These are phyloP conservation scores for Fusarium papillatum DNA, from an alignment of 2,329 filamentous ascomycete species.

Conservation along the genomic window DNA sequence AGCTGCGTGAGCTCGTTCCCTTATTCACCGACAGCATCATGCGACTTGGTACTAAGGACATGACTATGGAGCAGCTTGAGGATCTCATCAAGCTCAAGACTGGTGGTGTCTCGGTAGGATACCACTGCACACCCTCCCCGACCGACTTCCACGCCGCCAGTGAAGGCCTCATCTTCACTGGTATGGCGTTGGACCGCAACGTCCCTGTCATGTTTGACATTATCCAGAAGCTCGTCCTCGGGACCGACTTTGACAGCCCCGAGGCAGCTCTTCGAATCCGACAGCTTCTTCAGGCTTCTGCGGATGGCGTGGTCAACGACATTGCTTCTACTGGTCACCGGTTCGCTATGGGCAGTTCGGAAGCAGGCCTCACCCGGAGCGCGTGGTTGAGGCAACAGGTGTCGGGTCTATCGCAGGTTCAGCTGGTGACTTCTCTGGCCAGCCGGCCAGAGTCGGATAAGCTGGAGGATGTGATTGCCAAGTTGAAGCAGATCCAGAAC, in stretches of 20 bases:
- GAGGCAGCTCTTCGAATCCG: conserved; percentile 86
- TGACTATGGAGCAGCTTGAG: conserved; percentile 94
- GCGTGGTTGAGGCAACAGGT: conserved; percentile 86
- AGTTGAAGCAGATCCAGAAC: conserved; percentile 87
- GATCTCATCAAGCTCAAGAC: conserved; percentile 97
- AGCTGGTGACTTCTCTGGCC: conserved; percentile 84
- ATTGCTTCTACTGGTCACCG: conserved; percentile 92
- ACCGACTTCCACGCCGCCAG: conserved; percentile 76
- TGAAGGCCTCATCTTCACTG: conserved; percentile 88
- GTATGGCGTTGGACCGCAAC: conserved; percentile 91
- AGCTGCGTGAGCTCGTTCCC: conserved; percentile 87
- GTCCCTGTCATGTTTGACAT: conserved; percentile 93
- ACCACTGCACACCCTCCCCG: conserved; percentile 86
- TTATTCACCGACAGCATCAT: conserved; percentile 94
- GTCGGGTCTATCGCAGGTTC: conserved; percentile 91
- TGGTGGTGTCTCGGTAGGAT: conserved; percentile 87
- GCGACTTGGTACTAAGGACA: conserved; percentile 89
- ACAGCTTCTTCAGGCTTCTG: conserved; percentile 87
- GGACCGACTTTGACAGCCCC: conserved; percentile 90
- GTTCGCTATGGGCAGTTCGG: conserved; percentile 87
- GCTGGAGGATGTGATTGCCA: conserved; percentile 81
- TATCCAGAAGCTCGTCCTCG: conserved; percentile 82
- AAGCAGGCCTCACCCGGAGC: conserved; percentile 81
- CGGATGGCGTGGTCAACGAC: conserved; percentile 91
- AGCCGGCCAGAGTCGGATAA: conserved; percentile 78